Evolutionary conservation across 306 rosid genomes (phyloP), one percentile per base, ranked within the genome.

Genomic region (Prunus kanzakura): DNA sequence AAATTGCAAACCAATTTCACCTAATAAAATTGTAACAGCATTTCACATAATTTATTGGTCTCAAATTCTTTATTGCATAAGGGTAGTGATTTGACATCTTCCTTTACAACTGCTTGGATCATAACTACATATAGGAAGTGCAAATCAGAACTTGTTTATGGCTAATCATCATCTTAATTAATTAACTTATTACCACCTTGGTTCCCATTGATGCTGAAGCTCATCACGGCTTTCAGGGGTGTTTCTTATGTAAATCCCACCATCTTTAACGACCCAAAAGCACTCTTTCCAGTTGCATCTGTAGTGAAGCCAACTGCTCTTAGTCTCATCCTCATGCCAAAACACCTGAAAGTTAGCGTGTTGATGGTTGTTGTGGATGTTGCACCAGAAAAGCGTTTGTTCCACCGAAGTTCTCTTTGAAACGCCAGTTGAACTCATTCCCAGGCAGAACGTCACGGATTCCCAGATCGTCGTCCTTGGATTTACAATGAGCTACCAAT

Each of bases 341-440:
- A 80, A 75, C 19, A 52, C 78, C 0, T 64, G 55, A 10, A 76
- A 60, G 0, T 49, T 4, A 2, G 56, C 18, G 8, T 32, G 12
- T 51, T 62, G 45, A 3, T 29, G 30, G 64, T 65, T 64, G 3
- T 15, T 81, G 10, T 22, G 15, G 2, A 65, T 0, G 25, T 69
- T 11, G 51, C 79, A 77, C 81, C 79, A 66, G 60, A 45, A 82
- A 6, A 58, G 71, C 3, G 79, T 82, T 82, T 3, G 76, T 71
- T 6, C 56, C 74, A 1, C 15, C 38, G 15, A 82, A 67, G 61
- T 77, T 72, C 10, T 45, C 32, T 25, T 6, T 32, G 25, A 82
- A 82, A 56, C 56, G 20, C 85, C 85, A 82, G 1, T 51, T 15
- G 22, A 66, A 32, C 2, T 82, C 46, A 0, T n/a, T 58, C 3